Base-by-base conservation (phyloP, 2,329 filamentous ascomycete species). In the Aspergillus hortae region DNA sequence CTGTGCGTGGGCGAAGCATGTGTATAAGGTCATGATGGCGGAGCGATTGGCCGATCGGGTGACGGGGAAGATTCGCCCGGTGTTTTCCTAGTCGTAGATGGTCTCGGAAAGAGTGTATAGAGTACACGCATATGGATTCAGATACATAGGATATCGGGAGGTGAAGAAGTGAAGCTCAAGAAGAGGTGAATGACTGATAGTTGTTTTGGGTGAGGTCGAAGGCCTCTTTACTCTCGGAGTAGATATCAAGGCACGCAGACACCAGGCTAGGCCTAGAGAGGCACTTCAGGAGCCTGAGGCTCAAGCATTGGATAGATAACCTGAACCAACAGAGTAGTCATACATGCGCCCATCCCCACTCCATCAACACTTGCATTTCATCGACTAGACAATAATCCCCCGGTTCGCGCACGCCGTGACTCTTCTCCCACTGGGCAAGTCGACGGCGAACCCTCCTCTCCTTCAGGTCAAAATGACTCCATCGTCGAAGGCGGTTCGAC, bases 331-430 rank as follows among this genome's bases (percentile, higher is more conserved):
- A n/a, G 25, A 43, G 6, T 43, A 32, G n/a, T 21, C 19, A 41
- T 42, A 36, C 46, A 54, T 54, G 52, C 7, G 52, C 48, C 52
- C 52, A 51, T 1, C 52, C 52, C 27, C 40, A 47, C 2, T 48
- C 45, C 12, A 11, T 33, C n/a, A 48, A 36, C 10, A 48, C 50
- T 21, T 48, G 50, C 45, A 52, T 82, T 70, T 84, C 81, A 58
- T 83, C 79, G 41, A 84, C 77, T 58, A 83, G 59, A 56, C 81
- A 84, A 53, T 77, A 74, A 48, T 67, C 66, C 12, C 80, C 80
- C 2, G 69, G 67, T 62, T 81, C 79, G 10, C 4, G 10, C 5
- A 14, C 27, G 4, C 9, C 36, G 1, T 17, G 23, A 2, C 33
- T 10, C 14, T 9, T n/a, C 33, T 46, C 36, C 49, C 49, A 51